Base-by-base conservation (phyloP, 73 alveolate genomes). In the Tetrahymena borealis region DNA sequence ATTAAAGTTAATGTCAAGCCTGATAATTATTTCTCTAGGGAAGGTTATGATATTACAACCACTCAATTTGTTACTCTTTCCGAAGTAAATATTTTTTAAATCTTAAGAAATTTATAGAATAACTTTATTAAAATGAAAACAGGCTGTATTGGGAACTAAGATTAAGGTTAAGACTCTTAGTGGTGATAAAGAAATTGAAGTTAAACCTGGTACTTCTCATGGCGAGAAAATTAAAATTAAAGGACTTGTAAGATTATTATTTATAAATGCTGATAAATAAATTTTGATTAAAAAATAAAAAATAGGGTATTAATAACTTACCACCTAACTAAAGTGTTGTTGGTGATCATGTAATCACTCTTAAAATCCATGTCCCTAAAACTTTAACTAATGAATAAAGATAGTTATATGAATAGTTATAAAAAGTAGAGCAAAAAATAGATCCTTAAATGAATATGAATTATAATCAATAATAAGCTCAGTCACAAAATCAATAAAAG, bases 81-180 rank as follows among this genome's bases (percentile, higher is more conserved):
- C 9, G 85, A 60, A 60, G 85, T 60, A 60, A 60, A 60, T 1
- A 60, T 2, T 40, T 15, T 40, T 15, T 40, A 15, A 2, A 20
- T 20, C 9, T 7, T 60, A 60, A n/a, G 16, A 18, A 1, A 0
- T n/a, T 7, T 18, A 9, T 60, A 20, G 31, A 6, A 6, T 0
- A 60, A 18, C 28, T 24, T 18, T 28, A 24, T 20, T 60, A n/a
- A 60, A 60, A 60, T 9, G 12, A 39, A 9, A 39, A 13, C 91
- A 96, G 91, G 99, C 99, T 11, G 95, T 96, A 7, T 91, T 97
- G 36, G 99, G 99, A n/a, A 93, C 96, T 13, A 92, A 60, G 6
- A 92, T 97, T 24, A 94, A 94, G 33, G 95, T 97, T 12, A 95
- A 97, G 78, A 97, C 99, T 13, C 39, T 97, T 6, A 78, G 91